Percentiles rank a stretch among this genome's conserved stretches.
These are phyloP conservation scores for Davidsoniella virescens DNA, from an alignment of 2,329 filamentous ascomycete species.

Conservation along the genomic window DNA sequence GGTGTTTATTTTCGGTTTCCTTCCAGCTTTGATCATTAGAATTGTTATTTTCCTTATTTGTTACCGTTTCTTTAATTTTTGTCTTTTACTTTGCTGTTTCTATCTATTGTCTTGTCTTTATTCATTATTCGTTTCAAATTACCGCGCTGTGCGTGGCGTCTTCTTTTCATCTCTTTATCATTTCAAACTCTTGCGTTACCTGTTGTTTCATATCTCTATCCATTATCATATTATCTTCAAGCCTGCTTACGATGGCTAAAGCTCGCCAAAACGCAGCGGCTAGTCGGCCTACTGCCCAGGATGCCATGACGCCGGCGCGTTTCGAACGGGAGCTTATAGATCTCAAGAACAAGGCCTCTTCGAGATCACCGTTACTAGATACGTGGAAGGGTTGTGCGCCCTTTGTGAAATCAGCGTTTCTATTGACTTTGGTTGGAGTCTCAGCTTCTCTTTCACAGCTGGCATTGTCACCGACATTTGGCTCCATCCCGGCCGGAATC, in stretches of 20 bases:
- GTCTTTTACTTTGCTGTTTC: not conserved
- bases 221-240: not conserved
- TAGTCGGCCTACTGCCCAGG: slow-evolving; percentile 10
- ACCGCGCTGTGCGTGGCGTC: no score
- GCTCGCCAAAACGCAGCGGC: no score
- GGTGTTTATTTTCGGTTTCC: not conserved
- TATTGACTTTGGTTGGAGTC: slow-evolving; percentile 38
- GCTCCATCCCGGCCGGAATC: slow-evolving; percentile 58
- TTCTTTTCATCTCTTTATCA: no score
- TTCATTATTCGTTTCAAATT: not conserved
- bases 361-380: slow-evolving; percentile 20
- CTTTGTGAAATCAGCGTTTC: slow-evolving; percentile 23
- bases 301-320: slow-evolving; percentile 30
- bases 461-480: slow-evolving; percentile 74
- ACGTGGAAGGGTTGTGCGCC: slow-evolving; percentile 20
- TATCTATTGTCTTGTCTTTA: not conserved
- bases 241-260: not conserved
- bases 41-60: not conserved
- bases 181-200: not conserved
- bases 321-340: slow-evolving; percentile 38
- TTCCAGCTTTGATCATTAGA: not conserved
- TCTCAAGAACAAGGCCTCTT: slow-evolving; percentile 30
- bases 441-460: slow-evolving; percentile 58
- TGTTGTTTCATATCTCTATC: not conserved
- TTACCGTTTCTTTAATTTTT: not conserved